Evolutionary conservation across 805 yeast genomes (phyloP).

Genomic region (Cyberlindnera saturnus): DNA sequence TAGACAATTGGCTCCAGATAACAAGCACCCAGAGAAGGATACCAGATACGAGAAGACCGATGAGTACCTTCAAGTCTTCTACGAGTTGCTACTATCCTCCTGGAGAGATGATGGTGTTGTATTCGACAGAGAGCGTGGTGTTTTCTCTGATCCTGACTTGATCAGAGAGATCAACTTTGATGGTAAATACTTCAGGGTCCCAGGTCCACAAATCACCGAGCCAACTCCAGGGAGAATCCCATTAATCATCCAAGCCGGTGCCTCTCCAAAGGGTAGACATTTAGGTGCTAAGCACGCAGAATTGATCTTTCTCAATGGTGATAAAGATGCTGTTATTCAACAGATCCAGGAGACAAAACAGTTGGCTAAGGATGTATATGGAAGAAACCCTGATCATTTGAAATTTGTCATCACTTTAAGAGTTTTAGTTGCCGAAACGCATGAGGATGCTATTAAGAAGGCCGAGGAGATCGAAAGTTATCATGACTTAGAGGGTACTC

Average conservation of each 20-base stretch:
- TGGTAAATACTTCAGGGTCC: slow-evolving; percentile 33
- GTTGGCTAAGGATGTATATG: slow-evolving; percentile 28
- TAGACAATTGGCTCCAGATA: slow-evolving; percentile 33
- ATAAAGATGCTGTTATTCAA: slow-evolving; percentile 24
- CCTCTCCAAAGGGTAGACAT: slow-evolving; percentile 33
- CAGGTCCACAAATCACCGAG: slow-evolving; percentile 37
- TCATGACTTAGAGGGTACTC: slow-evolving; percentile 35
- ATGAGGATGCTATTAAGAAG: slow-evolving; percentile 35
- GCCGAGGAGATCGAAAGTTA: slow-evolving; percentile 27
- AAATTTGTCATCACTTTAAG: slow-evolving; percentile 34
- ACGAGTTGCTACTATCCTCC: slow-evolving; percentile 35
- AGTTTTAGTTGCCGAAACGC: slow-evolving; percentile 33
- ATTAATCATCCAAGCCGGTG: slow-evolving; percentile 39
- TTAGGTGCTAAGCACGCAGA: slow-evolving; percentile 42
- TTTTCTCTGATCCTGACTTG: slow-evolving; percentile 34
- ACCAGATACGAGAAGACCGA: slow-evolving; percentile 38
- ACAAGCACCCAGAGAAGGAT: slow-evolving; percentile 34
- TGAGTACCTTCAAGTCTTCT: slow-evolving; percentile 38
- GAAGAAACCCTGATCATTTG: slow-evolving; percentile 34
- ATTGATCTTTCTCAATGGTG: slow-evolving; percentile 31
- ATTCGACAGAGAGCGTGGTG: slow-evolving; percentile 24
- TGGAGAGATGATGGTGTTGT: slow-evolving; percentile 40
- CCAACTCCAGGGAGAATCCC: slow-evolving; percentile 41
- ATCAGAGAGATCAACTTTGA: slow-evolving; percentile 37
- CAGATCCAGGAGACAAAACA: slow-evolving; percentile 30